Conservation (phyloP, 371 early-diverging fungal genomes). For the Mucor velutinosus region DNA sequence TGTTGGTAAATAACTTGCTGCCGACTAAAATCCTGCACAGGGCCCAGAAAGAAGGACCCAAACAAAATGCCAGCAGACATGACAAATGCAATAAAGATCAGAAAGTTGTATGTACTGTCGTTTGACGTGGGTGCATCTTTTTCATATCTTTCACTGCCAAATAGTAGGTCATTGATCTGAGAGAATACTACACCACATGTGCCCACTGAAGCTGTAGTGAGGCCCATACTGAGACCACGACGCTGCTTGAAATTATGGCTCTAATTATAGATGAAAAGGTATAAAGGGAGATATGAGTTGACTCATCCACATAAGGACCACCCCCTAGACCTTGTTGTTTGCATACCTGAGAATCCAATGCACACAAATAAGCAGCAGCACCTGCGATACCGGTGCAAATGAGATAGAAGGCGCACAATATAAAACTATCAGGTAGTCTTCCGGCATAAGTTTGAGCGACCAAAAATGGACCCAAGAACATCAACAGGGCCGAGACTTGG, state of each 20-base stretch:
- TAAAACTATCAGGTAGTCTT: conserved; percentile 31
- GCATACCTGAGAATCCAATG: conserved; percentile 47
- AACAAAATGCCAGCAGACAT: conserved; percentile 30
- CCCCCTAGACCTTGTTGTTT: background rate
- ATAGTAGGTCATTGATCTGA: conserved; percentile 46
- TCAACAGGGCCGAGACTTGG: conserved; percentile 34
- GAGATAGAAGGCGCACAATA: conserved; percentile 39
- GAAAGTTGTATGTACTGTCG: conserved; percentile 35
- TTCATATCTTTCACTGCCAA: conserved; percentile 18
- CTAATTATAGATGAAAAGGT: conserved; percentile 12
- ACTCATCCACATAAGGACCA: background rate
- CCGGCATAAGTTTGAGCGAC: conserved; percentile 47
- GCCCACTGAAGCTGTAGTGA: conserved; percentile 44
- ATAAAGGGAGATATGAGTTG: background rate
- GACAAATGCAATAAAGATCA: conserved; percentile 36
- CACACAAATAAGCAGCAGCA: conserved; percentile 47
- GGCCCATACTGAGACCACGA: conserved; percentile 49
- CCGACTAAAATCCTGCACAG: background rate
- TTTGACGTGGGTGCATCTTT: conserved; percentile 7
- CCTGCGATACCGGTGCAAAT: conserved; percentile 37
- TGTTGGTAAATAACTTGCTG: background rate
- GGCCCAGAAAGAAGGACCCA: conserved; percentile 42
- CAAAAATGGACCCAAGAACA: conserved; percentile 36
- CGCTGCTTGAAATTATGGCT: conserved; percentile 42
- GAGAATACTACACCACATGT: conserved; percentile 49